Conservation (phyloP, 345 rosid species). For the Abelmoschus esculentus region DNA sequence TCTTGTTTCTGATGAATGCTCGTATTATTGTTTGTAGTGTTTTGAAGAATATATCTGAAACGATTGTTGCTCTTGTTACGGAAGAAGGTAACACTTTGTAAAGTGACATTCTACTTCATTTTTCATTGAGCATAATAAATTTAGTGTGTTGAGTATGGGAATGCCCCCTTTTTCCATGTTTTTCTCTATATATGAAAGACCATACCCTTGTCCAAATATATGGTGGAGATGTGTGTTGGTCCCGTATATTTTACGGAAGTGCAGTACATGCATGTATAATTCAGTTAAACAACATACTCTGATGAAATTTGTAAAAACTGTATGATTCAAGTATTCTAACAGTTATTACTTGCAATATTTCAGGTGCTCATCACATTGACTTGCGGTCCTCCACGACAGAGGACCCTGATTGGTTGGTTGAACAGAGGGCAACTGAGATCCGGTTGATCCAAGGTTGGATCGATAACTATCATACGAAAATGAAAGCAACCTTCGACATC, state of each 20-base stretch:
- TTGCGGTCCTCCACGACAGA: constrained; percentile 59
- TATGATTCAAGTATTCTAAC: background rate
- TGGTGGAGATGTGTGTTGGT: no score
- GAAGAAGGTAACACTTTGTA: constrained; percentile 60
- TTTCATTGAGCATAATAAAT: background rate
- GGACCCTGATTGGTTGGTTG: constrained; percentile 76
- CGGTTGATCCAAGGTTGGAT: constrained; percentile 72
- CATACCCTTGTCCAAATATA: background rate
- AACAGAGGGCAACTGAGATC: constrained; percentile 65
- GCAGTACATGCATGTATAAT: background rate
- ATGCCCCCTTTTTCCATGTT: background rate
- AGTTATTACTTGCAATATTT: background rate
- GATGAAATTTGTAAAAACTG: background rate
- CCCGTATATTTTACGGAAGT: background rate
- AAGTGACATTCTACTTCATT: constrained; percentile 6
- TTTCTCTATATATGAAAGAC: background rate
- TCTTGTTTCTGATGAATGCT: constrained; percentile 14
- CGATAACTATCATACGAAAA: constrained; percentile 27
- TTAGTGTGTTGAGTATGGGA: background rate
- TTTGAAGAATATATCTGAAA: constrained; percentile 61
- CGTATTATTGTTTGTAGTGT: constrained; percentile 47
- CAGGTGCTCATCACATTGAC: constrained; percentile 90
- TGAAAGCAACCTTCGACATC: constrained; percentile 26
- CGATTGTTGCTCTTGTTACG: constrained; percentile 71
- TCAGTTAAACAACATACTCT: background rate